Percentiles rank a stretch among this genome's conserved stretches.
Conservation (phyloP, 805 yeast species). For the Wickerhamomyces alni region DNA sequence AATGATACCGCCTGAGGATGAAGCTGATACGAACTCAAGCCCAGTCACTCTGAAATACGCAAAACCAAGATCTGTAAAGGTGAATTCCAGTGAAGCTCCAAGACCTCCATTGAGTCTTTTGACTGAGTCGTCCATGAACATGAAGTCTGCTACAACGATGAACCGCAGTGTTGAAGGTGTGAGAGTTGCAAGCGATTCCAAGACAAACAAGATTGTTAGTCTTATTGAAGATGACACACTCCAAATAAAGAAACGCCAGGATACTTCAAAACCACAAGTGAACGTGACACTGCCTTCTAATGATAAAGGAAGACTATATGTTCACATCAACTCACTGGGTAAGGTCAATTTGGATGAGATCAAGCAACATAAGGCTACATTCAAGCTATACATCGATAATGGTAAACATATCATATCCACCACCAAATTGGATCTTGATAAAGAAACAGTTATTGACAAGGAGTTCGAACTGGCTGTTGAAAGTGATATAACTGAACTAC, state of each 20-base stretch:
- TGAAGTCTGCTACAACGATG: too few species aligned
- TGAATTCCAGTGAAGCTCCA: too few species aligned
- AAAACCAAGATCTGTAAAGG: too few species aligned
- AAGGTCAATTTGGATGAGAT: conserved; percentile 41
- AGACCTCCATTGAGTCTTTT: too few species aligned
- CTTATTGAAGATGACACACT: conserved; percentile 8
- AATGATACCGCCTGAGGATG: neutral
- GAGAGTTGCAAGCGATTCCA: too few species aligned
- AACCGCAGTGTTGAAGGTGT: too few species aligned
- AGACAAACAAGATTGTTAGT: conserved; percentile 10
- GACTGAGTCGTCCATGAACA: too few species aligned
- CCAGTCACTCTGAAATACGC: conserved; percentile 7
- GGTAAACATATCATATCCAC: conserved; percentile 78
- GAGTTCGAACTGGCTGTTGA: conserved; percentile 76
- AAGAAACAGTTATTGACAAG: conserved; percentile 42
- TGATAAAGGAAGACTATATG: conserved; percentile 37
- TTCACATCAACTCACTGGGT: conserved; percentile 43
- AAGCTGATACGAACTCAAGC: too few species aligned
- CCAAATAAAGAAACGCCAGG: conserved; percentile 7
- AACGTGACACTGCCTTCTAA: conserved; percentile 27
- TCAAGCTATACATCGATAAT: conserved; percentile 54
- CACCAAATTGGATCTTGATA: conserved; percentile 33
- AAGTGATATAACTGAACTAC: conserved; percentile 48
- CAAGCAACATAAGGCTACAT: conserved; percentile 35
- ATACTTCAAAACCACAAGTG: conserved; percentile 3